Conservation (phyloP, 176 grass and related monocot genomes). For the Ensete ventricosum region DNA sequence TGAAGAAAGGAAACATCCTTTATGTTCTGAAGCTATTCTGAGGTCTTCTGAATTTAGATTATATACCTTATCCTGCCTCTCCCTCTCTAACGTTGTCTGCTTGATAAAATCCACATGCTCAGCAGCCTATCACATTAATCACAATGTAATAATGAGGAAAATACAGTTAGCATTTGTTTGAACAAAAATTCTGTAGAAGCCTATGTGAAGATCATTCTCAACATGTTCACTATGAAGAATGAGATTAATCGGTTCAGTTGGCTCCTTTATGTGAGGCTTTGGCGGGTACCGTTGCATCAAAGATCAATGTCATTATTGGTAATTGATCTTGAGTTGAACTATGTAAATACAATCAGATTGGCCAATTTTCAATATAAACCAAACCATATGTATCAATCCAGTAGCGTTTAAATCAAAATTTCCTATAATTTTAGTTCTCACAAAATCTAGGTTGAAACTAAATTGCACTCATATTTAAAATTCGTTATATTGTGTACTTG, state of each 20-base stretch:
- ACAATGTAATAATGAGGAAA: not conserved
- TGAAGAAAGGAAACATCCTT: not conserved
- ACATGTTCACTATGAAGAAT: constrained; percentile 67
- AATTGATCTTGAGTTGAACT: no score
- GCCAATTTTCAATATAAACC: no score
- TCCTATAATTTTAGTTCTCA: no score
- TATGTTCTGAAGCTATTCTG: not conserved
- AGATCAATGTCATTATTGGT: no score
- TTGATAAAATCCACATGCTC: constrained; percentile 37
- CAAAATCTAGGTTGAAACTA: no score
- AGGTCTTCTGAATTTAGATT: constrained; percentile 6
- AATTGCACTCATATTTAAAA: no score
- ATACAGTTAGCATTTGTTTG: not conserved
- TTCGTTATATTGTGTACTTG: no score
- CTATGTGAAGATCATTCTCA: constrained; percentile 64
- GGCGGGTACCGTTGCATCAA: no score
- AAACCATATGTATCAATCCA: no score
- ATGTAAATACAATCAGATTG: no score
- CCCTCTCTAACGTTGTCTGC: constrained; percentile 46
- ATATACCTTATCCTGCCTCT: constrained; percentile 50
- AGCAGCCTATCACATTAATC: constrained; percentile 23
- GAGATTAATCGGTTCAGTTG: constrained; percentile 59
- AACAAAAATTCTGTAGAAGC: constrained; percentile 8
- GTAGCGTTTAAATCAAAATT: no score
- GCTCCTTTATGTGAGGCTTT: constrained; percentile 62